phyloP scores from a whole-genome alignment of 108 stramenopile species.

The Licmophora abbreviata region DNA sequence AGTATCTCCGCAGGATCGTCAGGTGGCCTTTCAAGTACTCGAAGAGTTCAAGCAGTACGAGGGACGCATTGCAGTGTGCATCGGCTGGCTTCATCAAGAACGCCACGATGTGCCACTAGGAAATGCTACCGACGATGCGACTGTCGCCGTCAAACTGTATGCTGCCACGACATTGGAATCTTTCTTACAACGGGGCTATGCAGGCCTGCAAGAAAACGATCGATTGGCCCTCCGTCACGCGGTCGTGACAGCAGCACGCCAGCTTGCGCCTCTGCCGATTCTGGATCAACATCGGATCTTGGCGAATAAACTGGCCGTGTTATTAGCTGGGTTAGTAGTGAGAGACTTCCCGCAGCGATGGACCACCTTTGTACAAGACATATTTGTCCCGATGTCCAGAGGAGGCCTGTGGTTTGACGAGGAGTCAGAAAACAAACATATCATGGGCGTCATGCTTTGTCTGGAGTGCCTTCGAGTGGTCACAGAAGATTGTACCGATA shows the following conservation, averaged over 20 bases:
- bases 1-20: conserved; percentile 41
- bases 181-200: conserved; percentile 50
- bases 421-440: conserved; percentile 5
- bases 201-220: conserved; percentile 47
- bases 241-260: conserved; percentile 46
- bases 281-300: conserved; percentile 32
- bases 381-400: conserved; percentile 32
- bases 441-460: conserved; percentile 63
- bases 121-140: conserved; percentile 36
- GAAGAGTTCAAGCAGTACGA: conserved; percentile 66
- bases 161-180: conserved; percentile 51
- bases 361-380: conserved; percentile 58
- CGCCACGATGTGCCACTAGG: conserved; percentile 11
- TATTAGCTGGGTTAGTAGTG: conserved; percentile 61
- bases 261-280: conserved; percentile 16
- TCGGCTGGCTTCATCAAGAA: conserved; percentile 38
- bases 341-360: conserved; percentile 86
- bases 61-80: conserved; percentile 44
- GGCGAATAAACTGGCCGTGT: conserved; percentile 57
- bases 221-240: conserved; percentile 47
- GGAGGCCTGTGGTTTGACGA: conserved; percentile 53
- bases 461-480: conserved; percentile 67
- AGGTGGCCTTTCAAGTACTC: conserved; percentile 56
- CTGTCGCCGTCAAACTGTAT: conserved; percentile 66
- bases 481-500: conserved; percentile 88